These are phyloP conservation scores for Phytophthora idaei DNA, from an alignment of 352 stramenopile species.

Conservation along the genomic window DNA sequence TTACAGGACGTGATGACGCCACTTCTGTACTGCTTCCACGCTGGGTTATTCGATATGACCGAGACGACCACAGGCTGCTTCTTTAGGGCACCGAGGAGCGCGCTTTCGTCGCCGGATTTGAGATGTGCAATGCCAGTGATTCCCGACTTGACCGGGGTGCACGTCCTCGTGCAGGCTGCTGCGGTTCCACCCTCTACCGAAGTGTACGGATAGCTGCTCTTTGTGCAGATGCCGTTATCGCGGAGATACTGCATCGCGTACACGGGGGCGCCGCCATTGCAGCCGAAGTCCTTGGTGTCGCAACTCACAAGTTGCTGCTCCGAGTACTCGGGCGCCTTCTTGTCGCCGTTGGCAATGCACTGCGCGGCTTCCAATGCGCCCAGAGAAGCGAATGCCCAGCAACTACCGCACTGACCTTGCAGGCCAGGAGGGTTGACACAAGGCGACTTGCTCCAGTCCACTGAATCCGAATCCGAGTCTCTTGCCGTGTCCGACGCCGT, in stretches of 20 bases:
- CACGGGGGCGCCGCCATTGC: slow-evolving; percentile 89
- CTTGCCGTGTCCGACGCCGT: slow-evolving; percentile 6
- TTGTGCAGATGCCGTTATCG: slow-evolving; percentile 77
- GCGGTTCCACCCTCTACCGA: slow-evolving; percentile 35
- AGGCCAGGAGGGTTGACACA: slow-evolving; percentile 87
- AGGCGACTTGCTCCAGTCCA: slow-evolving; percentile 51
- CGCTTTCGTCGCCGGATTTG: slow-evolving; percentile 72
- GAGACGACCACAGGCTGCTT: slow-evolving; percentile 94
- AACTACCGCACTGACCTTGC: slow-evolving; percentile 96
- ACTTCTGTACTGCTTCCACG: slow-evolving; percentile 97
- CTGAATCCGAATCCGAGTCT: slow-evolving; percentile 31
- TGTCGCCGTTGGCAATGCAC: slow-evolving; percentile 76
- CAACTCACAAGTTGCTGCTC: slow-evolving; percentile 95
- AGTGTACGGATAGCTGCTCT: slow-evolving; percentile 86
- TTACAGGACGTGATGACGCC: slow-evolving; percentile 87
- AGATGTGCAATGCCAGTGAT: slow-evolving; percentile 57
- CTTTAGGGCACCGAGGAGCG: slow-evolving; percentile 86
- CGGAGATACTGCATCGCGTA: slow-evolving; percentile 93
- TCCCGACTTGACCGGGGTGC: slow-evolving; percentile 39
- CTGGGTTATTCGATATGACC: slow-evolving; percentile 92
- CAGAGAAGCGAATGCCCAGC: slow-evolving; percentile 96
- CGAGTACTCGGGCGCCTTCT: slow-evolving; percentile 75
- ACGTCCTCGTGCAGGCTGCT: slow-evolving; percentile 41
- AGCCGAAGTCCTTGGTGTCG: slow-evolving; percentile 87
- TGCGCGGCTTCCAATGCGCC: slow-evolving; percentile 91